Percentiles rank a stretch among this genome's conserved stretches.
phyloP scores from a whole-genome alignment of 176 grass and related monocot genomes.

The Eleusine indica region DNA sequence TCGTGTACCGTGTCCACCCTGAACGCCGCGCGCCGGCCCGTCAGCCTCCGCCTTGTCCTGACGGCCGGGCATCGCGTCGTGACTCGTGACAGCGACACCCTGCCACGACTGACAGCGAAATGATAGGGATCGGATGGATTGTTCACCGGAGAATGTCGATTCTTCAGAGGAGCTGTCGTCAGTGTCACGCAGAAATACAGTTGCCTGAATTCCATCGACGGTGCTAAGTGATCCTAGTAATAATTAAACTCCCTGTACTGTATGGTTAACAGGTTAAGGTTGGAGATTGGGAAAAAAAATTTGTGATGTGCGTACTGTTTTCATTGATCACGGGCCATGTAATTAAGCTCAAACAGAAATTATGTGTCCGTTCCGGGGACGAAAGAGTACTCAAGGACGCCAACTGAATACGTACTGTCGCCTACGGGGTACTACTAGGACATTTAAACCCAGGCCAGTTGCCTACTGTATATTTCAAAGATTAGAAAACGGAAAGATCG shows the following conservation, averaged over 20 bases:
- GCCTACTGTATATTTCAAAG: neutral
- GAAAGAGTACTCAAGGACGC: neutral
- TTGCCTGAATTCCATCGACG: neutral
- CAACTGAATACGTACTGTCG: neutral
- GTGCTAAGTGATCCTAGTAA: neutral
- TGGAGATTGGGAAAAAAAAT: neutral
- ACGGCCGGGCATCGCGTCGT: neutral
- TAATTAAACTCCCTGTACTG: neutral
- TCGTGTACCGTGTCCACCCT: constrained; percentile 9
- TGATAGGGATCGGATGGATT: neutral
- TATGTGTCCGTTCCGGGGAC: neutral
- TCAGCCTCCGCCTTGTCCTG: neutral
- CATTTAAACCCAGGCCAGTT: neutral
- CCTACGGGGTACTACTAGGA: neutral
- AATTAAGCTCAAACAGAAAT: neutral
- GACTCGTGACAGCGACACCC: neutral
- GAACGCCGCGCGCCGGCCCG: neutral
- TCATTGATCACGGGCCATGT: neutral
- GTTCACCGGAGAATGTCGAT: neutral
- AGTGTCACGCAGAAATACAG: neutral
- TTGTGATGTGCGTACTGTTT: neutral
- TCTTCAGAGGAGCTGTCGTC: neutral
- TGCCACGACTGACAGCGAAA: neutral
- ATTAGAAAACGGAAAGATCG: neutral
- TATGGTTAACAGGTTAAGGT: no score